A percentile compares a stretch with the other conserved stretches of the same genome.
Conservation (phyloP, 2,329 filamentous ascomycete species). For the Helicocarpus griseus region DNA sequence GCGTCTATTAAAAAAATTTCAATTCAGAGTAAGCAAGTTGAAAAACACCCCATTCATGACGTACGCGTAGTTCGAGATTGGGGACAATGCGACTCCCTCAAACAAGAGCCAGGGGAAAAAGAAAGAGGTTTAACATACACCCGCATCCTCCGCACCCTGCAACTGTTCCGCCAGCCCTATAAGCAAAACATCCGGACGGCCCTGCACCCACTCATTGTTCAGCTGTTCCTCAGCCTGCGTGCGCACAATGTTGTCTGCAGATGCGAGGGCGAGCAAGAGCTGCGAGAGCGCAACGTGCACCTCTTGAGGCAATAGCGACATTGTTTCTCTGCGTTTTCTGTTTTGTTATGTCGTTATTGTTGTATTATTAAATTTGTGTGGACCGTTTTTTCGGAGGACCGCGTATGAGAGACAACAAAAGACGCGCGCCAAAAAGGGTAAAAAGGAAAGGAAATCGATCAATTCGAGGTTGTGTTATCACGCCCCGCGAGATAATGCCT, state of each 20-base stretch:
- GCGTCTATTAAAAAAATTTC: constrained; percentile 47
- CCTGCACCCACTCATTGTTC: constrained; percentile 77
- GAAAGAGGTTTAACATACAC: constrained; percentile 43
- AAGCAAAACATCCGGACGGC: constrained; percentile 74
- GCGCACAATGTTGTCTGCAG: constrained; percentile 76
- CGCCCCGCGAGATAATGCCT: too few species aligned
- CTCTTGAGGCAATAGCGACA: constrained; percentile 81
- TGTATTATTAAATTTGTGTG: not conserved
- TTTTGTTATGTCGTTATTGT: not conserved
- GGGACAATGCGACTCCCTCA: not conserved
- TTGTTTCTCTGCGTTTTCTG: too few species aligned
- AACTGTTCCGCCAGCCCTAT: constrained; percentile 94
- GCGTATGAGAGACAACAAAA: not conserved
- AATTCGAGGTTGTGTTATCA: too few species aligned
- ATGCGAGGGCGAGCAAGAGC: constrained; percentile 81
- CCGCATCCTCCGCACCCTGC: constrained; percentile 61
- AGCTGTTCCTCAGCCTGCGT: constrained; percentile 83
- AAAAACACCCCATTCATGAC: not conserved
- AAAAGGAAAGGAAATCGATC: not conserved
- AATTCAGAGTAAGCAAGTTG: constrained; percentile 10
- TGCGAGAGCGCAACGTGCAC: constrained; percentile 74
- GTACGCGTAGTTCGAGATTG: too few species aligned
- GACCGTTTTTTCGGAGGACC: not conserved
- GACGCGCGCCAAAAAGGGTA: not conserved
- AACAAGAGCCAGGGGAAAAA: not conserved